Evolutionary conservation across 2,329 filamentous ascomycete genomes (phyloP).

Genomic region (Colletotrichum siamense): DNA sequence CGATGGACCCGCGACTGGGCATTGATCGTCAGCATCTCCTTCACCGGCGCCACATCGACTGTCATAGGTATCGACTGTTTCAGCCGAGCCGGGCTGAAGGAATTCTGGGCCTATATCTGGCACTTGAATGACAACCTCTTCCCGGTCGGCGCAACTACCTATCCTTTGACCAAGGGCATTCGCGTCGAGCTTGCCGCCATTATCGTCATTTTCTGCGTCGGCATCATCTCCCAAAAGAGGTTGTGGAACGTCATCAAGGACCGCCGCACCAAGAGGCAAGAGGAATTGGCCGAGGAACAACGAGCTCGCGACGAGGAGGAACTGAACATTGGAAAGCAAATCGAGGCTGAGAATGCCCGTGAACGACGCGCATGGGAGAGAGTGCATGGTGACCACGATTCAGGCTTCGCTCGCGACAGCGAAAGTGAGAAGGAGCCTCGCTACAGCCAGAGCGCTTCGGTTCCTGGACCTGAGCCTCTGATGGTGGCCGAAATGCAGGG

Average conservation of each 20-base stretch:
- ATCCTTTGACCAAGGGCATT: constrained; percentile 86
- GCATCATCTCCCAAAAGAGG: constrained; percentile 83
- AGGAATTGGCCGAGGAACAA: constrained; percentile 54
- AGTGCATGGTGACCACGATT: constrained; percentile 69
- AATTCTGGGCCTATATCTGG: constrained; percentile 97
- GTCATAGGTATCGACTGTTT: constrained; percentile 92
- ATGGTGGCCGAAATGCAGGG: constrained; percentile 53
- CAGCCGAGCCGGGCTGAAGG: constrained; percentile 86
- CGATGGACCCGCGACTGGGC: constrained; percentile 79
- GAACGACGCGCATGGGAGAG: constrained; percentile 79
- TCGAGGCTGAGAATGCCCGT: constrained; percentile 66
- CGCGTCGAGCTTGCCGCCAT: constrained; percentile 82
- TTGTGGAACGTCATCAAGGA: constrained; percentile 83
- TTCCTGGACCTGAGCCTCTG: constrained; percentile 16
- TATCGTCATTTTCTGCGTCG: constrained; percentile 75
- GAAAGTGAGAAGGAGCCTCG: constrained; percentile 49
- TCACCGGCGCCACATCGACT: constrained; percentile 79
- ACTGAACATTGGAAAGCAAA: constrained; percentile 69
- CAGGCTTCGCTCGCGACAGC: constrained; percentile 51
- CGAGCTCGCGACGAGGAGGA: constrained; percentile 68
- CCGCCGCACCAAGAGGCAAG: constrained; percentile 58
- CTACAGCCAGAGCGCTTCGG: constrained; percentile 25
- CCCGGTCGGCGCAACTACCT: constrained; percentile 76
- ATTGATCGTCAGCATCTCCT: constrained; percentile 78
- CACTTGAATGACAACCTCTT: constrained; percentile 80